These are phyloP conservation scores for Talaromyces sp. DNA, from an alignment of 2,329 filamentous ascomycete species.

Conservation along the genomic window DNA sequence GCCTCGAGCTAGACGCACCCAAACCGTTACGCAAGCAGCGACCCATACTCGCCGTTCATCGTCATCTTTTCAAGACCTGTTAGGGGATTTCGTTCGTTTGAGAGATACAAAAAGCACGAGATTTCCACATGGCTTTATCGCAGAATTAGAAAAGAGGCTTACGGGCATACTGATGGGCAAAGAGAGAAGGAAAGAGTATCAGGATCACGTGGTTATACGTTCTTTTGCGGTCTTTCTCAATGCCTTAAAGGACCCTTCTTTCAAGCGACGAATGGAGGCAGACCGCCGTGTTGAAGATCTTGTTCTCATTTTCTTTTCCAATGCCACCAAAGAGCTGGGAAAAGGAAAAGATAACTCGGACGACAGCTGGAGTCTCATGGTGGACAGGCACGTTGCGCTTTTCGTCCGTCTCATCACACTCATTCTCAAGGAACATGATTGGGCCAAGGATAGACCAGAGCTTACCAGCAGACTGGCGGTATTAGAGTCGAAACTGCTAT, in stretches of 20 bases:
- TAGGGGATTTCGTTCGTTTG: constrained; percentile 76
- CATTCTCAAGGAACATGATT: constrained; percentile 77
- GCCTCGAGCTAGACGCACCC: constrained; percentile 81
- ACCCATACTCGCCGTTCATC: constrained; percentile 65
- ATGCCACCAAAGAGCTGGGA: constrained; percentile 84
- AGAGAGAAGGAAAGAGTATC: constrained; percentile 82
- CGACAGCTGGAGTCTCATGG: constrained; percentile 84
- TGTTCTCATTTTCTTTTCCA: constrained; percentile 92
- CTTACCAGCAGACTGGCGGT: constrained; percentile 72
- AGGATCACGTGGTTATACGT: constrained; percentile 83
- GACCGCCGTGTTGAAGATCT: constrained; percentile 89
- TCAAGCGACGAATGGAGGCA: constrained; percentile 88
- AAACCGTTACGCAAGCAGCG: constrained; percentile 69
- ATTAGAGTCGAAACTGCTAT: constrained; percentile 88
- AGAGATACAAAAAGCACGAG: constrained; percentile 66
- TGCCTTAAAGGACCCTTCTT: constrained; percentile 81
- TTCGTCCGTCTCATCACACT: constrained; percentile 83
- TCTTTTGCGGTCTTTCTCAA: constrained; percentile 95
- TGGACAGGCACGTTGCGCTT: constrained; percentile 89
- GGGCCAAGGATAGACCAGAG: constrained; percentile 79
- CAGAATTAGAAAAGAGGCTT: constrained; percentile 70
- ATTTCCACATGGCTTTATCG: constrained; percentile 68
- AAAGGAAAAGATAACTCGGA: constrained; percentile 73
- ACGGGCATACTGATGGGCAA: constrained; percentile 75
- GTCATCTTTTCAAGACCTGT: constrained; percentile 71